Evolutionary conservation across 371 early-diverging fungal species (phyloP), one percentile per base, ranked within the genome.

Genomic region (Mortierella sp.): DNA sequence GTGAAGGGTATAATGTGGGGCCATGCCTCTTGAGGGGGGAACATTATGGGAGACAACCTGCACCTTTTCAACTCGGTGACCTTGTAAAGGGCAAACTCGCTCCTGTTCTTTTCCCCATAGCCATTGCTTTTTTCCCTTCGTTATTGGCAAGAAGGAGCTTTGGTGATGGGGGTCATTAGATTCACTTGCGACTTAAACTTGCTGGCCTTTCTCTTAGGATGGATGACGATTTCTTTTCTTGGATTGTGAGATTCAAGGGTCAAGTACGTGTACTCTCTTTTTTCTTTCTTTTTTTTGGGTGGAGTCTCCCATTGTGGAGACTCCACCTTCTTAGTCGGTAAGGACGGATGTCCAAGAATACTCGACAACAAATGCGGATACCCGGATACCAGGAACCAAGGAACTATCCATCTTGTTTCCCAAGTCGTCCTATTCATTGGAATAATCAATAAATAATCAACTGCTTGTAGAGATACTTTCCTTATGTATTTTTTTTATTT

Each of bases 141-240:
- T 7, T 55, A 55, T 55, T 9, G 58, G 58, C 58, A 55, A 55
- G 58, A 55, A 55, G 29, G 58, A 55, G 16, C 19, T 31, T 55
- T 55, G 58, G 58, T 55, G 58, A 55, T 55, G 58, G 31, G 9
- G 58, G 58, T 55, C 58, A 31, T 19, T 55, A 55, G 58, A 29
- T 29, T 31, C 16, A 55, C 58, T 55, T 55, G 58, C 58, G 58
- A 55, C 58, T 55, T 31, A 55, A 55, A 55, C 31, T 29, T 55
- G 58, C 58, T 55, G 19, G 58, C 58, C 58, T 34, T 31, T 55
- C 58, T 55, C 58, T 55, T 55, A 13, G 58, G 37, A 61, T 37
- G 22, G 61, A 37, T 61, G 22, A 22, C 39, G 61, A 8, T 34
- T 4, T 11, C n/a, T 41, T 40, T 41, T 24, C 22, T 41, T 9